Base-by-base conservation (phyloP, 306 rosid genomes). In the Rosa chinensis region DNA sequence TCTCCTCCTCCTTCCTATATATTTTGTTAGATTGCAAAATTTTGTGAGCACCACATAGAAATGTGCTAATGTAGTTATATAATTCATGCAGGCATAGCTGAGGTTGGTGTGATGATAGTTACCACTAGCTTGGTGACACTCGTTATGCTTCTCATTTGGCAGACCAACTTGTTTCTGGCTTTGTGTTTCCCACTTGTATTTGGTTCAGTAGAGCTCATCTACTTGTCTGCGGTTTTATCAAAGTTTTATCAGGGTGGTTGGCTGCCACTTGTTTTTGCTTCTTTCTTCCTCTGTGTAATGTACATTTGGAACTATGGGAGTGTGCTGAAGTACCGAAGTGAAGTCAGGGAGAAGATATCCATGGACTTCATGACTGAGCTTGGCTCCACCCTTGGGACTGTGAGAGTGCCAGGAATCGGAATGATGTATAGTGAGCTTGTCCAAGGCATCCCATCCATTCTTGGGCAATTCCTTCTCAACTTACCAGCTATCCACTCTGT, bases 281-380 rank as follows among this genome's bases (percentile, higher is more conserved):
- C 85, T 48, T 48, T 89, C 82, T 95, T 95, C 87, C 97, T 95
- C 73, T 85, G 91, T 52, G 84, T 92, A 83, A 95, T 95, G 99
- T 95, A 95, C 92, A 95, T 87, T 0, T 95, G 99, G 99, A 95
- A 95, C 92, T 95, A 91, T 43, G 99, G 99, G 35, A 95, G 99
- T 62, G 98, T 95, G 64, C 83, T 95, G 90, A 95, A 91, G 85
- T 95, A 95, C 82, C 91, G 66, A 77, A 90, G 97, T 35, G 92
- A 95, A 85, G 90, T 95, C 23, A 82, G 94, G 81, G 92, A 87
- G 86, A 95, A 91, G 89, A 89, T 95, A 47, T 90, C 98, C 58
- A 72, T 86, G 88, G 96, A 95, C 83, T 84, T 84, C 58, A 84
- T 95, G 97, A 88, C 72, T n/a, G 97, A 95, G 52, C 94, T 95